A percentile compares a stretch with the other conserved stretches of the same genome.
Evolutionary conservation across 2,329 filamentous ascomycete genomes (phyloP).

Genomic region (Metarhizium humberi): DNA sequence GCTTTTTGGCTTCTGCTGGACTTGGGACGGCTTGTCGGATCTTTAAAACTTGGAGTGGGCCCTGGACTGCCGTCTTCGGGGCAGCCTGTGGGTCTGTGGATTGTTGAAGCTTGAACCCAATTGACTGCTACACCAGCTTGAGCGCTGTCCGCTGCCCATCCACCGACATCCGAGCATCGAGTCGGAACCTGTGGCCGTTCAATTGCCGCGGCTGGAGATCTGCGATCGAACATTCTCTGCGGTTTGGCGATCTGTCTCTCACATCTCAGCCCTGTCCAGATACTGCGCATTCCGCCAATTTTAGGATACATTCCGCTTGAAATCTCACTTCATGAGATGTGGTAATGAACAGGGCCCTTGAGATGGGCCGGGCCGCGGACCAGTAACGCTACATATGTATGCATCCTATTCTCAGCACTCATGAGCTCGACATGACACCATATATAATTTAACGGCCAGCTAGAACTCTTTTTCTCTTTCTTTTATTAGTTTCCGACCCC

Average conservation of each 20-base stretch:
- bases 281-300: not conserved
- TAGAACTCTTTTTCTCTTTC: too few relatives aligned
- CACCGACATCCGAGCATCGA: not conserved
- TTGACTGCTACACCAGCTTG: not conserved
- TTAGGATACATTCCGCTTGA: not conserved
- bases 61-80: not conserved
- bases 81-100: not conserved
- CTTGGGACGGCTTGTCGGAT: constrained; percentile 4
- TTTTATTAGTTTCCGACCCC: too few relatives aligned
- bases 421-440: too few relatives aligned
- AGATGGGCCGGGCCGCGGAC: too few relatives aligned
- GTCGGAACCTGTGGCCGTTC: not conserved
- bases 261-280: not conserved
- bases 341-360: not conserved
- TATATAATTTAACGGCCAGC: too few relatives aligned
- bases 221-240: not conserved
- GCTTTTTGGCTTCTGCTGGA: not conserved
- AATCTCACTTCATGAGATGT: not conserved
- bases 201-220: not conserved
- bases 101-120: not conserved
- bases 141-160: not conserved
- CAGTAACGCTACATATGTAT: too few relatives aligned
- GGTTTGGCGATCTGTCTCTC: not conserved
- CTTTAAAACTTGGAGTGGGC: not conserved
- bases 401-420: too few relatives aligned